Percentiles rank a stretch among this genome's conserved stretches.
Conservation (phyloP, 2,329 filamentous ascomycete genomes). For the Colletotrichum sp. region DNA sequence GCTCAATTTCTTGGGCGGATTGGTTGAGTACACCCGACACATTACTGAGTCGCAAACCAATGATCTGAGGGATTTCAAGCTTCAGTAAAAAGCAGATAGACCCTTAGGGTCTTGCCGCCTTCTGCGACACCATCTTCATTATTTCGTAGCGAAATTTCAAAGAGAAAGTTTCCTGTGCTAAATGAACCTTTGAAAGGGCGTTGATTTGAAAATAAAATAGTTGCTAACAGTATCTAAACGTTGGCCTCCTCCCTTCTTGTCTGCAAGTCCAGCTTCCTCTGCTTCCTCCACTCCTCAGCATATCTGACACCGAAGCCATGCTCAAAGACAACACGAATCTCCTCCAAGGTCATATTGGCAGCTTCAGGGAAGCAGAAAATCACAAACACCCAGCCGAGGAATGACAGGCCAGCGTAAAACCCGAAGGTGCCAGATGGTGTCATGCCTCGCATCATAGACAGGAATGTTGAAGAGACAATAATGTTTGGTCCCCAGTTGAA, state of each 20-base stretch:
- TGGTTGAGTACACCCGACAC: background rate
- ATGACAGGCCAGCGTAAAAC: constrained; percentile 55
- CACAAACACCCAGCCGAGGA: constrained; percentile 50
- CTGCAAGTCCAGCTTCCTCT: constrained; percentile 26
- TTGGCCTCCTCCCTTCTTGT: background rate
- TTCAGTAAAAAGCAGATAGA: background rate
- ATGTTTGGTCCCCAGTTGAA: constrained; percentile 53
- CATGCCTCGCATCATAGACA: constrained; percentile 51
- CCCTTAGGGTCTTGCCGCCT: rapidly evolving
- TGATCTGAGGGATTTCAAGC: background rate
- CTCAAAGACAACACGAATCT: constrained; percentile 55
- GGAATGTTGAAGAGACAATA: constrained; percentile 53
- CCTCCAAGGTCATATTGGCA: constrained; percentile 59
- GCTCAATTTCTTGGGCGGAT: background rate
- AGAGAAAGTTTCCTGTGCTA: background rate
- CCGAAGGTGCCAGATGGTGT: constrained; percentile 56
- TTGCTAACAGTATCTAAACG: background rate
- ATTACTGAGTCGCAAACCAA: background rate
- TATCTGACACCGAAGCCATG: constrained; percentile 50
- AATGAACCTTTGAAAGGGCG: background rate
- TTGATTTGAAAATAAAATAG: rapidly evolving
- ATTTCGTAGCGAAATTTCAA: background rate
- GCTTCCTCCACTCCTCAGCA: constrained; percentile 41
- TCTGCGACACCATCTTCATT: background rate
- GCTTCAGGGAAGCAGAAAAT: constrained; percentile 59